Conservation (phyloP, 2,329 filamentous ascomycete genomes). For the Ophiocordyceps camponoti-leonardi region DNA sequence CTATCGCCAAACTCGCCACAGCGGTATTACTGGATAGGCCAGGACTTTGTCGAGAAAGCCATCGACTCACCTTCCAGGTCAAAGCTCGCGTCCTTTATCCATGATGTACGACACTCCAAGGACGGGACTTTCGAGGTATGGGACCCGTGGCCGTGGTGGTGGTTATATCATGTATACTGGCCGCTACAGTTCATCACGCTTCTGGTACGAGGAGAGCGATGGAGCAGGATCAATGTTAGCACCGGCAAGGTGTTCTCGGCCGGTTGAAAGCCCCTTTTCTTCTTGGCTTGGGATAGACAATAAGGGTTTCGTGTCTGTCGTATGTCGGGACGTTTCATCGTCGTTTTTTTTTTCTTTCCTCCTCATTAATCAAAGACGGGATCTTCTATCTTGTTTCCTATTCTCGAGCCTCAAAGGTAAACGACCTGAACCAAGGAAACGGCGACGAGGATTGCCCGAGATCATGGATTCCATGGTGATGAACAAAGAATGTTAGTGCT, state of each 20-base stretch:
- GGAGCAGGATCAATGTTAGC: conserved; percentile 52
- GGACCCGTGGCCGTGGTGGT: conserved; percentile 40
- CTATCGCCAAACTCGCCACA: conserved; percentile 7
- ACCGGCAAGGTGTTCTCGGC: conserved; percentile 25
- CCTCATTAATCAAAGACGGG: too few relatives aligned
- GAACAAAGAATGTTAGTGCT: too few relatives aligned
- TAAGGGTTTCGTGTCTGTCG: neutral
- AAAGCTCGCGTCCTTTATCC: conserved; percentile 10
- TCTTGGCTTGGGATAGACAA: neutral
- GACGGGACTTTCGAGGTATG: conserved; percentile 33
- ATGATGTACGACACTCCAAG: conserved; percentile 30
- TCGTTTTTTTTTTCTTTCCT: too few relatives aligned
- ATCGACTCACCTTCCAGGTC: neutral
- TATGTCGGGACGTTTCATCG: too few relatives aligned
- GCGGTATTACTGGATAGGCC: conserved; percentile 45
- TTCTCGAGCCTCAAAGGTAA: too few relatives aligned
- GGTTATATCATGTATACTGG: conserved; percentile 39
- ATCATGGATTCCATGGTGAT: too few relatives aligned
- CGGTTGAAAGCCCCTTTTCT: neutral
- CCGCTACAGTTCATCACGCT: conserved; percentile 29
- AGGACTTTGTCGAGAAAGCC: conserved; percentile 40
- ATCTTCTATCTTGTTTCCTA: too few relatives aligned
- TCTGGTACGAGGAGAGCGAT: conserved; percentile 26
- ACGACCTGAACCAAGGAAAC: too few relatives aligned
- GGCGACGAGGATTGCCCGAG: too few relatives aligned